Conservation (phyloP, 116 monocot species). For the Trichopus zeylanicus region DNA sequence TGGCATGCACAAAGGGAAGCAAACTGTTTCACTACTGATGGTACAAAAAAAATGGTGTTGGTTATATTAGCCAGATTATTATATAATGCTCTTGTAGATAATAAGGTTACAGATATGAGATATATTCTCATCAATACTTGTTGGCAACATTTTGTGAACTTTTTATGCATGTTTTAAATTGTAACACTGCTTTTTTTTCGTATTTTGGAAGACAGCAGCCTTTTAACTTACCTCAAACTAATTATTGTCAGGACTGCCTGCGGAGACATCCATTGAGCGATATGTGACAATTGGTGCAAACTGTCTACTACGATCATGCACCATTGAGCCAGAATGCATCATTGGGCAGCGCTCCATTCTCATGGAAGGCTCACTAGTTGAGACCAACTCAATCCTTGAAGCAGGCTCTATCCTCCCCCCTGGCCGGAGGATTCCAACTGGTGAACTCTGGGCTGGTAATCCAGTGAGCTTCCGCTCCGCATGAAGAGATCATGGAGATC, state of each 20-base stretch:
- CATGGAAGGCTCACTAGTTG: conserved; percentile 72
- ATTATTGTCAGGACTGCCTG: conserved; percentile 47
- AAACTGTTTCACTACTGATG: too few relatives aligned
- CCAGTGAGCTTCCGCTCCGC: conserved; percentile 65
- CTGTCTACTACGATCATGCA: conserved; percentile 59
- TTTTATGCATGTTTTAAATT: too few relatives aligned
- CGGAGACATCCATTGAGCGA: conserved; percentile 56
- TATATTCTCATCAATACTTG: too few relatives aligned
- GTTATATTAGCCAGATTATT: too few relatives aligned
- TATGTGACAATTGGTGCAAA: conserved; percentile 65
- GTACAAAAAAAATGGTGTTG: too few relatives aligned
- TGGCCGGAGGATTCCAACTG: conserved; percentile 53
- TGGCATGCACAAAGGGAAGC: too few relatives aligned
- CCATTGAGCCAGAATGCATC: conserved; percentile 67
- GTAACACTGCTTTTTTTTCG: too few relatives aligned
- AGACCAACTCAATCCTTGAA: conserved; percentile 66
- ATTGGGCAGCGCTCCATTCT: conserved; percentile 67
- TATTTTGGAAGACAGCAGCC: background rate
- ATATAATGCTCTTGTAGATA: too few relatives aligned
- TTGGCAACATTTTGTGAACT: too few relatives aligned
- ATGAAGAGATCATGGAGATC: conserved; percentile 66
- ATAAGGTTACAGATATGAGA: too few relatives aligned
- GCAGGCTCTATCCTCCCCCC: conserved; percentile 73
- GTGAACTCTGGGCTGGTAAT: conserved; percentile 82
- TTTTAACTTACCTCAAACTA: background rate